Base-by-base conservation (phyloP, 2,329 filamentous ascomycete species). In the Proliferodiscus dingleyae region DNA sequence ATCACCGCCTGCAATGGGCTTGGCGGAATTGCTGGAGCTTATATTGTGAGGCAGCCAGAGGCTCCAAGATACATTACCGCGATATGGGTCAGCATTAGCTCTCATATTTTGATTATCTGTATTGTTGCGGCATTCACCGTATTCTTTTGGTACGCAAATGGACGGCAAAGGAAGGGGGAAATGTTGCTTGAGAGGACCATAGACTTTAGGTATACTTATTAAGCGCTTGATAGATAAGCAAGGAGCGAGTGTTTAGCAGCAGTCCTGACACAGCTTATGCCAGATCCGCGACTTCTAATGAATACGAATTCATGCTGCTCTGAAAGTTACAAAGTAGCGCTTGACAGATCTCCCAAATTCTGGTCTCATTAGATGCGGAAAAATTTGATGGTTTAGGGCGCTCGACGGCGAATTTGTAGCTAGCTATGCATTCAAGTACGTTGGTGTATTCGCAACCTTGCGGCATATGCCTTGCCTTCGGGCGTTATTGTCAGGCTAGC, bases 1-100 rank as follows among this genome's bases (percentile, higher is more conserved):
- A 75, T 90, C 8, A 85, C 93, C 4, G 85, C 83, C 6, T 82
- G 87, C 41, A 87, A 87, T 10, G 87, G 87, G 1, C 70, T 94
- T 15, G 88, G 88, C 29, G 88, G 88, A 30, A 93, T 94, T 51
- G 79, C 79, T 1, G 86, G 86, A 2, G 81, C 77, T 57, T 86
- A 79, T 57, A 83, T 85, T 52, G 78, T 86, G 3, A 68, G 76
- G 21, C 69, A 74, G 49, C 62, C 70, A 7, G 81, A 86, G 59
- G 80, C 79, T 2, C 82, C 82, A 5, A 64, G 69, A 46, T 85
- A 85, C 61, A 61, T 70, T 46, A 85, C 81, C 2, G 82, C 82
- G 2, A 74, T 85, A 11, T 85, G 80, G 80, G 72, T 84, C 11
- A 81, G 77, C 10, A 81, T 85, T 46, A 80, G 75, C n/a, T 79